Evolutionary conservation across 208 protist species (phyloP).

Genomic region (Tritrichomonas musculus): DNA sequence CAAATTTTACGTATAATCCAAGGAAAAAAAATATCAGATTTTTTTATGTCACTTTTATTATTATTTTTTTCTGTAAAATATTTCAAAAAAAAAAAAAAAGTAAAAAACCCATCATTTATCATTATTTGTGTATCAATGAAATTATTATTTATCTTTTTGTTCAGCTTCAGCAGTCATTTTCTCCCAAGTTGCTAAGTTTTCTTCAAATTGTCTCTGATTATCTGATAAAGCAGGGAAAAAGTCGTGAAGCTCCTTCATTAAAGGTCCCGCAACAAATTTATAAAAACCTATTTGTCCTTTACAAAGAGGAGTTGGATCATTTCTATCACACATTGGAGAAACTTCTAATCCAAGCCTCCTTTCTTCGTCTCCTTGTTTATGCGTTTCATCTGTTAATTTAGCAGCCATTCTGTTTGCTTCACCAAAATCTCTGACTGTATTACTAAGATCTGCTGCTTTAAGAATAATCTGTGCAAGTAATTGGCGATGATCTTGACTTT

Average conservation of each 20-base stretch:
- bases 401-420: neutral
- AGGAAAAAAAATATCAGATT: too few species aligned
- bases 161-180: too few species aligned
- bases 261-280: neutral
- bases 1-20: too few species aligned
- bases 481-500: neutral
- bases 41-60: too few species aligned
- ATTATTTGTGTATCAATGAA: too few species aligned
- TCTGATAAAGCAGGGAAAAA: neutral
- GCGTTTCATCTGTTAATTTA: neutral
- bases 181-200: neutral
- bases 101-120: too few species aligned
- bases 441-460: neutral
- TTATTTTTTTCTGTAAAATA: too few species aligned
- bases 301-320: neutral
- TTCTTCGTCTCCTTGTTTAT: constrained; percentile 15
- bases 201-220: neutral
- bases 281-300: neutral
- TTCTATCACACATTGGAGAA: constrained; percentile 28
- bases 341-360: neutral
- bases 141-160: too few species aligned
- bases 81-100: too few species aligned
- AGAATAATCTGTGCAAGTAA: neutral
- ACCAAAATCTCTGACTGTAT: neutral
- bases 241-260: neutral